Percentiles rank a stretch among this genome's conserved stretches.
These are phyloP conservation scores for Angomonas deanei DNA, from an alignment of 208 protist genomes.

Conservation along the genomic window DNA sequence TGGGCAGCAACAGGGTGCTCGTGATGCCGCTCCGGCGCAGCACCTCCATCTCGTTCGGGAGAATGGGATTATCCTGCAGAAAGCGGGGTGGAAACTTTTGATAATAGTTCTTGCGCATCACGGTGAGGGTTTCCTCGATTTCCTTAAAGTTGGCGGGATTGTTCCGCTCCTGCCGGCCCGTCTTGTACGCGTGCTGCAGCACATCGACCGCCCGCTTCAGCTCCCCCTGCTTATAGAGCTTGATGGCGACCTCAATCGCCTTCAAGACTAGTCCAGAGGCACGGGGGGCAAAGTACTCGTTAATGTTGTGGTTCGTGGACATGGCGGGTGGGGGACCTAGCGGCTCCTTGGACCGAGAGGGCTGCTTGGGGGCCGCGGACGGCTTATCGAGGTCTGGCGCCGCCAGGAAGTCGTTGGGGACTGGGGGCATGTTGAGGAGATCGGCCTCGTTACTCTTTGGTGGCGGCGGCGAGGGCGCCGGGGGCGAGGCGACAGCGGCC, in stretches of 20 bases:
- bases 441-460: neutral
- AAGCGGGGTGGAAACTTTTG: constrained; percentile 56
- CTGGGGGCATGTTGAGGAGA: constrained; percentile 5
- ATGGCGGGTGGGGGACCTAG: neutral
- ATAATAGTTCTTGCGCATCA: constrained; percentile 32
- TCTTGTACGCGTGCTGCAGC: constrained; percentile 66
- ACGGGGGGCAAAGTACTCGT: constrained; percentile 21
- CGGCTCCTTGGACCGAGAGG: neutral
- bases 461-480: constrained; percentile 3
- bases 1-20: constrained; percentile 58
- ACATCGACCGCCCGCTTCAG: constrained; percentile 80
- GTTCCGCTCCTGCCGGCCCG: constrained; percentile 43
- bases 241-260: constrained; percentile 58
- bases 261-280: constrained; percentile 51
- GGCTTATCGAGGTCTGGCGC: constrained; percentile 1
- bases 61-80: constrained; percentile 80
- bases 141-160: constrained; percentile 63
- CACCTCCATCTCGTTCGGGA: constrained; percentile 69
- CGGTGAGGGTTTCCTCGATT: constrained; percentile 51
- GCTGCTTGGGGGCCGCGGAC: neutral
- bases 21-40: constrained; percentile 67
- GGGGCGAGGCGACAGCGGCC: neutral
- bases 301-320: constrained; percentile 3
- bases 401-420: constrained; percentile 12
- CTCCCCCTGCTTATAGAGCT: constrained; percentile 43